Percentiles rank a stretch among this genome's conserved stretches.
Evolutionary conservation across 257 asterid genomes (phyloP).

Genomic region (Nicotiana noctiflora): DNA sequence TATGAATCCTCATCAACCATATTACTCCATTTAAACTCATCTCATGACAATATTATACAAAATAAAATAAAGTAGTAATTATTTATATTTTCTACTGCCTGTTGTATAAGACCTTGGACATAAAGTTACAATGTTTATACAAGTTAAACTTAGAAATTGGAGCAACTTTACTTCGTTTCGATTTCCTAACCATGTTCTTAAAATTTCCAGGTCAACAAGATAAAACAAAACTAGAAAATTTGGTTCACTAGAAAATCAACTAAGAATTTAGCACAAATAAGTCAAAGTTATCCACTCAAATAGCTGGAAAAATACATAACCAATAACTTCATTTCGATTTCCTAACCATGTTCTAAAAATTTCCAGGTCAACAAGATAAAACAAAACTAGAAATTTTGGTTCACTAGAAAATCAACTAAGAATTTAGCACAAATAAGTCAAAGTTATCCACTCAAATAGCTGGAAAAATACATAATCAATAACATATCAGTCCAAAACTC

Average conservation of each 20-base stretch:
- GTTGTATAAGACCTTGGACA: neutral
- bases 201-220: neutral
- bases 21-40: too few species aligned
- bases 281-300: neutral
- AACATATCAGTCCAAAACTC: neutral
- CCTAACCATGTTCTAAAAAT: neutral
- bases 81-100: too few species aligned
- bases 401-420: neutral
- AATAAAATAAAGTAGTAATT: too few species aligned
- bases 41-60: too few species aligned
- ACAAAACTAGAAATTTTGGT: neutral
- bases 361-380: neutral
- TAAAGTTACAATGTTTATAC: neutral
- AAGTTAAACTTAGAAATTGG: neutral
- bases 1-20: too few species aligned
- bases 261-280: neutral
- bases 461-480: neutral
- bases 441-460: neutral
- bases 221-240: neutral
- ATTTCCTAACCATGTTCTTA: neutral
- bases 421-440: neutral
- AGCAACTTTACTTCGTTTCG: neutral
- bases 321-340: neutral
- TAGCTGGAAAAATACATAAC: neutral
- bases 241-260: neutral